Base-by-base conservation (phyloP, 2,329 filamentous ascomycete species). In the Alternaria brassicae region DNA sequence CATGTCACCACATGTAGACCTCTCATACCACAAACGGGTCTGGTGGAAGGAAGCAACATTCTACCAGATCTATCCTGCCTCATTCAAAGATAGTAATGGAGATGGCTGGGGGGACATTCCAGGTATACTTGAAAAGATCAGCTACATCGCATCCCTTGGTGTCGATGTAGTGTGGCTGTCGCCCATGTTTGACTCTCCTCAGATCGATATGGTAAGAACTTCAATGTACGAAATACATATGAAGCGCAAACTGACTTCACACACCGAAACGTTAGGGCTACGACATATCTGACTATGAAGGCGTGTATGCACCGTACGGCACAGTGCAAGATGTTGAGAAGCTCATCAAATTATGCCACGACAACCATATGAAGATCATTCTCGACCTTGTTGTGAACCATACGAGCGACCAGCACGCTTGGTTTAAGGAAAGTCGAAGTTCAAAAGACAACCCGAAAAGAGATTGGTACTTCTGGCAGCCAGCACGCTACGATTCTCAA, bases 301-400 rank as follows among this genome's bases (percentile, higher is more conserved):
- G 81, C 25, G 86, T 92, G 27, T 84, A 91, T 66, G 78, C 82
- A 2, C 84, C 85, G 1, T 92, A 91, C 66, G 89, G 89, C 36
- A 88, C 87, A 1, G 79, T 92, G 7, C 79, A 82, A 58, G 88
- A 92, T 70, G 85, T 91, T 49, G 87, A 91, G 56, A 76, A 78
- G 0, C 74, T 92, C 34, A 87, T 91, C 49, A 71, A 82, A 25
- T 85, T 84, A 44, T 83, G 85, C 39, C 88, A 90, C 60, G 76
- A 82, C 15, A 82, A 88, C 4, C 87, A 84, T 3, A 91, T 93
- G 85, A 87, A 85, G 65, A 77, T 93, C 10, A 87, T 93, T 56
- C 83, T 93, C 58, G 90, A 93, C 70, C 81, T 93, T 3, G 91
- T 93, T 2, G 84, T 93, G 61, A 94, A 93, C 66, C 91, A 94